Conservation (phyloP, 306 rosid species). For the Lagenaria siceraria region DNA sequence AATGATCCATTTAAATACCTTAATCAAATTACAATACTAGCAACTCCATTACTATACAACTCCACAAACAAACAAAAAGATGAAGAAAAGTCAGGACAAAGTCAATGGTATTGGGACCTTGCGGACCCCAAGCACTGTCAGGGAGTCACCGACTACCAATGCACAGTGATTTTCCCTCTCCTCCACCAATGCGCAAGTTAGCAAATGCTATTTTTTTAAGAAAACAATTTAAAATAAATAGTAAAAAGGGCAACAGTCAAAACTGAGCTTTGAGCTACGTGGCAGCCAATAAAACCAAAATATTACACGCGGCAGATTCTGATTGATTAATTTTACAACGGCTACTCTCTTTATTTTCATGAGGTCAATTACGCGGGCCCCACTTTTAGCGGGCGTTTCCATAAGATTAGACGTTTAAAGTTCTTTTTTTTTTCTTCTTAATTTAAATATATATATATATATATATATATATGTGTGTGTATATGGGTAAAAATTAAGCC, state of each 20-base stretch:
- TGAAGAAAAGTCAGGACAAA: not conserved
- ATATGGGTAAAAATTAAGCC: too few species aligned
- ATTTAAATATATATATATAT: too few species aligned
- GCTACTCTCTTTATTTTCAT: not conserved
- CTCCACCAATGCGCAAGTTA: not conserved
- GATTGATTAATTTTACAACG: not conserved
- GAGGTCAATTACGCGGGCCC: not conserved
- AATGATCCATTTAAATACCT: too few species aligned
- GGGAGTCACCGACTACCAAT: not conserved
- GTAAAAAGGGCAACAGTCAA: not conserved
- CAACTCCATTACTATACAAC: too few species aligned
- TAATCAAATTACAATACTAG: too few species aligned
- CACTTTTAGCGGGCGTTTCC: not conserved
- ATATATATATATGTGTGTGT: too few species aligned
- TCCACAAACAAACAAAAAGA: too few species aligned
- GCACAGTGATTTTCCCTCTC: not conserved
- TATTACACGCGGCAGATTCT: not conserved
- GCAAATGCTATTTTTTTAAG: not conserved
- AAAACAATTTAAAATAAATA: too few species aligned
- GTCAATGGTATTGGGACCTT: not conserved
- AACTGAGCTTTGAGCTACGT: not conserved
- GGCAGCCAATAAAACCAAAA: not conserved
- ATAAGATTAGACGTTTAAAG: not conserved
- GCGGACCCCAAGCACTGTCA: not conserved
- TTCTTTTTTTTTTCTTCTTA: too few species aligned